A percentile compares a stretch with the other conserved stretches of the same genome.
These are phyloP conservation scores for Mycena crocata DNA, from an alignment of 768 basidiomycete genomes.

Conservation along the genomic window DNA sequence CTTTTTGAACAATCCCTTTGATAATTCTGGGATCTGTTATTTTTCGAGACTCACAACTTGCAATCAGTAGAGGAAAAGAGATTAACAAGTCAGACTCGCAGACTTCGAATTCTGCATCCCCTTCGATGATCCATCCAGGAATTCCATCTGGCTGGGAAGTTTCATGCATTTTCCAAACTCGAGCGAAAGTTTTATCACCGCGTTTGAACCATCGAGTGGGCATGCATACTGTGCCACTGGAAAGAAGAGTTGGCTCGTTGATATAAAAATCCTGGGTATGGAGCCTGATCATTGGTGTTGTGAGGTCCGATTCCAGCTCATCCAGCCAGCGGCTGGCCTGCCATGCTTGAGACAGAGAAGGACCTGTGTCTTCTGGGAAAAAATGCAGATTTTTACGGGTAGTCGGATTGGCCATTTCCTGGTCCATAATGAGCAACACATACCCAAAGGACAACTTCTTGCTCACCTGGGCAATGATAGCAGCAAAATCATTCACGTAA, in stretches of 20 bases:
- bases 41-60: neutral
- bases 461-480: conserved; percentile 32
- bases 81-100: conserved; percentile 12
- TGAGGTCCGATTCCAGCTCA: conserved; percentile 21
- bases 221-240: conserved; percentile 23
- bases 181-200: neutral
- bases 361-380: conserved; percentile 34
- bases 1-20: neutral
- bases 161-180: conserved; percentile 10
- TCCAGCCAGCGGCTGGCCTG: conserved; percentile 33
- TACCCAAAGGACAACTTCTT: neutral
- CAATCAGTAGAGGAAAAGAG: conserved; percentile 19
- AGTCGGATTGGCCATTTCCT: conserved; percentile 41
- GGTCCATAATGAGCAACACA: neutral
- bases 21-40: conserved; percentile 14
- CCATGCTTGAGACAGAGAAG: conserved; percentile 24
- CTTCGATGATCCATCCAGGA: conserved; percentile 27
- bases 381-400: conserved; percentile 28
- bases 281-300: conserved; percentile 31
- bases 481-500: conserved; percentile 35
- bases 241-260: conserved; percentile 28
- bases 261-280: conserved; percentile 29
- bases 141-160: neutral
- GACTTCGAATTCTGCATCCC: conserved; percentile 11
- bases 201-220: conserved; percentile 34